Base-by-base conservation (phyloP, 2,329 filamentous ascomycete genomes). In the Colletotrichum cereale region DNA sequence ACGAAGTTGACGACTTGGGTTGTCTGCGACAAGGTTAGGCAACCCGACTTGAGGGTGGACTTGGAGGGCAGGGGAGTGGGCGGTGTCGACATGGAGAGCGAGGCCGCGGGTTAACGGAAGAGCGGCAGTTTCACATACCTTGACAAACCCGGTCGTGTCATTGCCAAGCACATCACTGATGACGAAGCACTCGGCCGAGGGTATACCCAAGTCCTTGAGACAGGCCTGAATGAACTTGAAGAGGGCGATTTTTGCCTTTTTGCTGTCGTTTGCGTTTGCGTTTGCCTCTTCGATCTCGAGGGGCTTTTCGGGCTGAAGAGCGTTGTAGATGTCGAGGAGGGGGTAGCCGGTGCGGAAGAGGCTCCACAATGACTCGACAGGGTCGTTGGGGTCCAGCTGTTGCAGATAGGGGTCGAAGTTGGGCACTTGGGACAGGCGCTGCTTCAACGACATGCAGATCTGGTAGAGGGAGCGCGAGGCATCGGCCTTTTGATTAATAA, bases 121-220 rank as follows among this genome's bases (percentile, higher is more conserved):
- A 50, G 18, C 5, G 34, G 21, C 42, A 10, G 36, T 29, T 42
- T 47, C 26, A 79, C 83, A 73, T 79, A 94, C 93, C 89, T 98
- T 98, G 75, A 98, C 95, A 80, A 99, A 98, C 3, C 96, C 96
- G 55, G 94, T 98, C 1, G 96, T 99, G 81, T 98, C 97, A 77
- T 95, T 94, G 65, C 94, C 94, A 82, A 96, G 95, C 56, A 98
- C 85, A 82, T 99, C 96, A 69, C 90, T 93, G 76, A 99, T 92
- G 77, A 97, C 93, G 81, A 98, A 98, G 78, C 94, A 95, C 73
- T 97, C 94, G 58, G 92, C 88, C 5, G 93, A 86, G 2, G 93
- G 89, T 64, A 98, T 92, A 67, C 91, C 89, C 62, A 98, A 86
- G 63, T 97, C 93, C 75, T 91, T 91, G 78, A 97, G 87, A 80